Base-by-base conservation (phyloP, 345 rosid species). In the Litchi chinensis region DNA sequence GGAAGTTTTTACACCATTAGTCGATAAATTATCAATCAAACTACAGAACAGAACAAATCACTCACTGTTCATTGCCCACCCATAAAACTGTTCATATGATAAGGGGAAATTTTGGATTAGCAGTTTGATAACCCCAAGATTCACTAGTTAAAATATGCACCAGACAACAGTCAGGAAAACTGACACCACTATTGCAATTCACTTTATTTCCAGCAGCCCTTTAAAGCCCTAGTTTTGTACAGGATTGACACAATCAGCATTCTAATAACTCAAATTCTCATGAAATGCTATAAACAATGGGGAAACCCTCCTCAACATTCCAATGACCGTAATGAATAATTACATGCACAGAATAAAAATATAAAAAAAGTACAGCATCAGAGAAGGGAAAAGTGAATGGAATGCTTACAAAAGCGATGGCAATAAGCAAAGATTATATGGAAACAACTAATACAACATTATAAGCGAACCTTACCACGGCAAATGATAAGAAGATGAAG, bases 401-500 rank as follows among this genome's bases (percentile, higher is more conserved):
- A 75, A 77, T 37, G 28, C 26, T 32, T 40, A 79, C 41, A 57
- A 26, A 50, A 59, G 16, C 11, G 11, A 24, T 44, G 15, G 24
- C 24, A 62, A 46, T 63, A 59, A 19, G 54, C 18, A 65, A 26
- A 66, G 8, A 44, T 1, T 57, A 57, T 10, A 64, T 68, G 71
- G 46, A 79, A 48, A 64, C 19, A 46, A 40, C 0, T 65, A 77
- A 32, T 70, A 71, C 54, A 48, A 73, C 19, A 13, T 65, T 10
- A 59, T 15, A 10, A 21, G n/a, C 22, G 70, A 91, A 75, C 50
- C 90, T 89, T 87, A 94, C 98, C 94, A 92, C 73, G 77, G 92
- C 52, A 65, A 97, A 94, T 1, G 96, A 90, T 65, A 90, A 24
- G 79, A 97, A 97, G 43, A 92, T 80, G 43, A 37, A 82, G 74